Conservation (phyloP, 805 yeast species). For the Nakazawaea anatomiae region DNA sequence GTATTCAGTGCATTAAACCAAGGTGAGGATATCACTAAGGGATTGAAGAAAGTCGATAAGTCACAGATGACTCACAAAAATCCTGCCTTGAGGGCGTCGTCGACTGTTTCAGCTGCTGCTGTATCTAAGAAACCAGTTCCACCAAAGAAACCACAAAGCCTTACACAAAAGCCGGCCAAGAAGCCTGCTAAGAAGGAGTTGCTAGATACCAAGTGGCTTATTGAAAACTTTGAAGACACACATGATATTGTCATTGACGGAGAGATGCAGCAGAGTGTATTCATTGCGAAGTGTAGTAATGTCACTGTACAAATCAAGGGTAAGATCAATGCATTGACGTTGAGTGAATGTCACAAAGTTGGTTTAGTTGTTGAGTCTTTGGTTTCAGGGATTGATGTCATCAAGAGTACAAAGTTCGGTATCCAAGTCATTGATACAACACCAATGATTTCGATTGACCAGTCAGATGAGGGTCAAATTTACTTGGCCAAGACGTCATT, state of each 20-base stretch:
- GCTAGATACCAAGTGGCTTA: constrained; percentile 82
- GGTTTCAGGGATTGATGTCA: constrained; percentile 83
- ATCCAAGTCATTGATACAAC: constrained; percentile 77
- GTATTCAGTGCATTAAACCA: constrained; percentile 87
- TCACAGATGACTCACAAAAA: constrained; percentile 93
- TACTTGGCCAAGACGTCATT: constrained; percentile 72
- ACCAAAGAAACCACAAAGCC: constrained; percentile 74
- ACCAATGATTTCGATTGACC: constrained; percentile 84
- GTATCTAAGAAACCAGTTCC: constrained; percentile 60
- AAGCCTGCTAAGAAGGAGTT: constrained; percentile 62
- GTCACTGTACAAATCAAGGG: constrained; percentile 81
- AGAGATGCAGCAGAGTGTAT: constrained; percentile 81
- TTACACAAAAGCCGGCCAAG: constrained; percentile 29
- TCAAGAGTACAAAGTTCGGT: constrained; percentile 76
- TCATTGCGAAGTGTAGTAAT: constrained; percentile 75
- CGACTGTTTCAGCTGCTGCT: constrained; percentile 36
- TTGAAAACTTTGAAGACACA: constrained; percentile 67
- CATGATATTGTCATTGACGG: constrained; percentile 68
- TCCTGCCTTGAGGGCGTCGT: constrained; percentile 65
- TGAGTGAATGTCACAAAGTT: constrained; percentile 64
- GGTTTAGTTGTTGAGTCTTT: constrained; percentile 81
- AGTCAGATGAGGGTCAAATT: constrained; percentile 78
- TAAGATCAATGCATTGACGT: constrained; percentile 81
- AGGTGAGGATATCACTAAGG: constrained; percentile 80
- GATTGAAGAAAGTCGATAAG: constrained; percentile 86